Conservation (phyloP, 176 grass and related monocot genomes). For the Bolboschoenus planiculmis region DNA sequence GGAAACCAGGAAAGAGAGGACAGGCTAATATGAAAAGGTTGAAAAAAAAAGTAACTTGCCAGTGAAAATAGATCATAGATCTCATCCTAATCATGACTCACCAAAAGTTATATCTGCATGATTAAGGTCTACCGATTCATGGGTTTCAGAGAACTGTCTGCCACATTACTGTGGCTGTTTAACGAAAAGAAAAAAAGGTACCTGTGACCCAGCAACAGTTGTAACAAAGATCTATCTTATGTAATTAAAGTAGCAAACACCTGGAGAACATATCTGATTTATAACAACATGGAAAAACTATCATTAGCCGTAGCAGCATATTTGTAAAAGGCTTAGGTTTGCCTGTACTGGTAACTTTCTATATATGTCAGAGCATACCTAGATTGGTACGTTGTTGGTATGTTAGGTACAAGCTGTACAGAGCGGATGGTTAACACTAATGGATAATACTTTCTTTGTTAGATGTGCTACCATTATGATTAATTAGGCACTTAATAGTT, state of each 20-base stretch:
- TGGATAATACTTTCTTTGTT: too few species aligned
- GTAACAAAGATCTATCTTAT: too few species aligned
- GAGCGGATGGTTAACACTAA: too few species aligned
- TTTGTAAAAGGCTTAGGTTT: not conserved
- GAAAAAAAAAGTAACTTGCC: not conserved
- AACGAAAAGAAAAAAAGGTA: not conserved
- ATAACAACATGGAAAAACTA: too few species aligned
- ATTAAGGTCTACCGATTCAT: not conserved
- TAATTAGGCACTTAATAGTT: too few species aligned
- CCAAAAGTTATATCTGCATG: not conserved
- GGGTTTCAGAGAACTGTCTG: not conserved
- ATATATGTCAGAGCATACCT: not conserved
- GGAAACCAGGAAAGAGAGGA: too few species aligned
- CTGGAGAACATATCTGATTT: too few species aligned
- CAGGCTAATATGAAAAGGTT: not conserved
- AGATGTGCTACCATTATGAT: too few species aligned
- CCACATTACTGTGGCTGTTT: not conserved
- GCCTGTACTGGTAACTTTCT: not conserved
- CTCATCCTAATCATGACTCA: not conserved
- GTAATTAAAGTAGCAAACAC: too few species aligned
- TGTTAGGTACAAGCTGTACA: not conserved
- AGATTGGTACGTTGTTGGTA: not conserved
- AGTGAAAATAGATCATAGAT: not conserved
- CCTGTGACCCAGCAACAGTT: not conserved
- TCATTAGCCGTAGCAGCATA: too few species aligned